phyloP scores from a whole-genome alignment of 257 asterid species.

The Apocynum venetum region DNA sequence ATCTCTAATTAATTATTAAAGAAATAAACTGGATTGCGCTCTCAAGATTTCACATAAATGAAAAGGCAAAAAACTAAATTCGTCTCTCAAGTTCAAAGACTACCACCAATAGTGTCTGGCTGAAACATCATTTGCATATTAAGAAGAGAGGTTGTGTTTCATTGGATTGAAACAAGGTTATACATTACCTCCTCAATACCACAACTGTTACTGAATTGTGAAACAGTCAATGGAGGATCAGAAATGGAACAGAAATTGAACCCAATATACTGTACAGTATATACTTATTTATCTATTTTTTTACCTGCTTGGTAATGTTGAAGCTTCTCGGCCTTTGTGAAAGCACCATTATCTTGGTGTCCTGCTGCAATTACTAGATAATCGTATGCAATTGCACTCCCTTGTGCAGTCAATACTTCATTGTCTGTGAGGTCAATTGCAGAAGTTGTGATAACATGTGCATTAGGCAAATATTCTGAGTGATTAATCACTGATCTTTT shows the following conservation, averaged over 20 bases:
- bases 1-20: not conserved
- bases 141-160: not conserved
- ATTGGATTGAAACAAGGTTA: not conserved
- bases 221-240: not conserved
- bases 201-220: not conserved
- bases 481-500: conserved; percentile 64
- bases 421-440: conserved; percentile 51
- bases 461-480: conserved; percentile 60
- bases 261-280: not conserved
- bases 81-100: not conserved
- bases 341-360: conserved; percentile 38
- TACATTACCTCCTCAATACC: not conserved
- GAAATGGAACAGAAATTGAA: not conserved
- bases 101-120: not conserved
- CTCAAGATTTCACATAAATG: not conserved
- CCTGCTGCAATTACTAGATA: conserved; percentile 93
- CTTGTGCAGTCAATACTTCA: conserved; percentile 62
- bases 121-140: not conserved
- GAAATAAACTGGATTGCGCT: not conserved
- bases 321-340: conserved; percentile 50
- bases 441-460: conserved; percentile 47
- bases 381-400: conserved; percentile 51
- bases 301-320: conserved; percentile 57
- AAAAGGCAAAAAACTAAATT: not conserved
- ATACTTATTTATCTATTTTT: too few species aligned